Percentiles rank a stretch among this genome's conserved stretches.
Conservation (phyloP, 78 protist genomes). For the Andalucia godoyi region DNA sequence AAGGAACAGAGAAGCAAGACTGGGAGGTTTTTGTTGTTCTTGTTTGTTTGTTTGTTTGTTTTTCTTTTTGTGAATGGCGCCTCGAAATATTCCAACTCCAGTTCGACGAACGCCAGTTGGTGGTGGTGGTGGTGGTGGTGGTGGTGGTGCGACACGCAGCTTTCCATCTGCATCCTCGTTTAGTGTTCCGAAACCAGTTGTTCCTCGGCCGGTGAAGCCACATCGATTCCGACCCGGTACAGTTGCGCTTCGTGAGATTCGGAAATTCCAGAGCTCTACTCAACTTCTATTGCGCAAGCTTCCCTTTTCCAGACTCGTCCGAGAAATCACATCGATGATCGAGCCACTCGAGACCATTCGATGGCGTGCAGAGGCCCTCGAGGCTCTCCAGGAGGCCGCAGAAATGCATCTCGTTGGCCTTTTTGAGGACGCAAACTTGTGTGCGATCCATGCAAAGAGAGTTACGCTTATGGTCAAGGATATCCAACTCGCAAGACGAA, state of each 20-base stretch:
- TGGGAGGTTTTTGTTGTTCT: no score
- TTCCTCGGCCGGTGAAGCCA: no score
- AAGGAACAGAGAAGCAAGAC: no score
- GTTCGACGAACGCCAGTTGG: no score
- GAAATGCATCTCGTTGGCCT: constrained; percentile 87
- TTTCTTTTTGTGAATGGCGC: no score
- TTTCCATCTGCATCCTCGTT: no score
- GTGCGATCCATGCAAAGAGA: constrained; percentile 84
- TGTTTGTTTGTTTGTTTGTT: no score
- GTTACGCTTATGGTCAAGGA: constrained; percentile 90
- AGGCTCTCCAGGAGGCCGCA: constrained; percentile 88
- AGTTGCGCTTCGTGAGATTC: constrained; percentile 85
- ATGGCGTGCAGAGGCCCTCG: constrained; percentile 77
- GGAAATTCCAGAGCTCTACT: constrained; percentile 74
- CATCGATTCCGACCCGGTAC: constrained; percentile 24
- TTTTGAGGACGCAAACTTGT: constrained; percentile 84
- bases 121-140: no score
- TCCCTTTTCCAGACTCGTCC: constrained; percentile 58
- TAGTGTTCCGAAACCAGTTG: no score
- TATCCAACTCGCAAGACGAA: constrained; percentile 81
- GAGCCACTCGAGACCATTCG: constrained; percentile 49
- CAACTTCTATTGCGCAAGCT: constrained; percentile 72
- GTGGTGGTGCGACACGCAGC: no score
- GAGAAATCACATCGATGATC: constrained; percentile 60
- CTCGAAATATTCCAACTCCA: no score